These are phyloP conservation scores for Lepidium didymum DNA, from an alignment of 345 rosid species.

Conservation along the genomic window DNA sequence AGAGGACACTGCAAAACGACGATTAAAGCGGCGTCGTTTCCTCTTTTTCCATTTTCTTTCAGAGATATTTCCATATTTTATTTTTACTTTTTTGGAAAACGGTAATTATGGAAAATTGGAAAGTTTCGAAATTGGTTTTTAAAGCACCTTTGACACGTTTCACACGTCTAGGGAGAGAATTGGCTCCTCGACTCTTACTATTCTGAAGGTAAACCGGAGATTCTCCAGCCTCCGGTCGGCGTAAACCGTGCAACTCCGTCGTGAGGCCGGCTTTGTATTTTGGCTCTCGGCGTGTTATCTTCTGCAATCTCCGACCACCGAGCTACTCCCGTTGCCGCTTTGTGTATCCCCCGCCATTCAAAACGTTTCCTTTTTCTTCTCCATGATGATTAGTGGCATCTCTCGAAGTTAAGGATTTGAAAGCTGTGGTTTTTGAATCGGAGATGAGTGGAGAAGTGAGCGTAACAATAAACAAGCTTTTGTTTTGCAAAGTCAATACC, in stretches of 20 bases:
- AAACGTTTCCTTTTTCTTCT: not conserved
- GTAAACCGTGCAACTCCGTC: not conserved
- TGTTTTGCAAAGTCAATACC: slow-evolving; percentile 17
- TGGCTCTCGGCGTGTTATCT: not conserved
- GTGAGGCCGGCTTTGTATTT: not conserved
- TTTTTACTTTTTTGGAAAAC: not conserved
- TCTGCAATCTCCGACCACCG: not conserved
- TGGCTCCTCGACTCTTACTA: not conserved
- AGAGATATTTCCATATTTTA: not conserved
- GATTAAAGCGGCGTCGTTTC: slow-evolving; percentile 16
- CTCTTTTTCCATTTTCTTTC: not conserved
- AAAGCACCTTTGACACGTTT: not conserved
- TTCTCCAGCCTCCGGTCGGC: not conserved
- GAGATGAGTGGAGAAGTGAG: slow-evolving; percentile 23
- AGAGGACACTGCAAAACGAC: not conserved
- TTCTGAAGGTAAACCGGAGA: too few species aligned
- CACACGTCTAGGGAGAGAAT: too few species aligned
- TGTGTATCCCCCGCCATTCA: not conserved
- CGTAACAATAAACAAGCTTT: not conserved
- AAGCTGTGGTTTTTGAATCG: slow-evolving; percentile 38
- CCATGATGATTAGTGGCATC: slow-evolving; percentile 26
- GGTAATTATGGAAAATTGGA: not conserved
- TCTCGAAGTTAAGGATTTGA: slow-evolving; percentile 64
- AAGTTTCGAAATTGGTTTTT: not conserved
- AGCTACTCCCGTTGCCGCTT: not conserved